Conservation (phyloP, 2,329 filamentous ascomycete species). For the Xylaria polymorpha region DNA sequence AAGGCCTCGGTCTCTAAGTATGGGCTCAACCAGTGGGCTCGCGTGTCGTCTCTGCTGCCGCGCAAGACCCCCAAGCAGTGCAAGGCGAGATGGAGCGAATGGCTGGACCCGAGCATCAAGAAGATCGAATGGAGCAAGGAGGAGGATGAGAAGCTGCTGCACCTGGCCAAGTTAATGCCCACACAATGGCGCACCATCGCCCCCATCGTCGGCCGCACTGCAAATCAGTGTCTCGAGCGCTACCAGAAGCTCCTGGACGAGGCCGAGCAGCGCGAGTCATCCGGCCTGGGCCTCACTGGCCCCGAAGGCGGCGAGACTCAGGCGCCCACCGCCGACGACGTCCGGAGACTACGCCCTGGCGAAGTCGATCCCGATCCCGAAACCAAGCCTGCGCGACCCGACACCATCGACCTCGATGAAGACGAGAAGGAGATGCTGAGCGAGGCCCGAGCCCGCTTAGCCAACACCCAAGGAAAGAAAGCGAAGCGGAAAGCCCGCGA, state of each 20-base stretch:
- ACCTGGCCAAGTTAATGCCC: slow-evolving; percentile 97
- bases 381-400: slow-evolving; percentile 92
- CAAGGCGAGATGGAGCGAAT: slow-evolving; percentile 98
- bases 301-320: slow-evolving; percentile 87
- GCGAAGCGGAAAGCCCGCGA: slow-evolving; percentile 97
- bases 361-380: slow-evolving; percentile 98
- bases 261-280: slow-evolving; percentile 87
- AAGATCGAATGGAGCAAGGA: slow-evolving; percentile 99
- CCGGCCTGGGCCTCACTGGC: slow-evolving; percentile 83
- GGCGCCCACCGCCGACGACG: slow-evolving; percentile 92
- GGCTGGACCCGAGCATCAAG: slow-evolving; percentile 96
- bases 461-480: slow-evolving; percentile 99
- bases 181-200: slow-evolving; percentile 99
- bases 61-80: slow-evolving; percentile 99
- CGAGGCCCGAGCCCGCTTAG: slow-evolving; percentile 93
- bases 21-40: slow-evolving; percentile 97
- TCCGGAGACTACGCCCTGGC: slow-evolving; percentile 86
- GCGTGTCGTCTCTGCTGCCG: slow-evolving; percentile 94
- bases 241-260: slow-evolving; percentile 98
- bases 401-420: slow-evolving; percentile 97
- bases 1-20: slow-evolving; percentile 96
- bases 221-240: slow-evolving; percentile 95
- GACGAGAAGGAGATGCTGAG: slow-evolving; percentile 99
- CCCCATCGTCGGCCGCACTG: slow-evolving; percentile 93
- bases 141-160: slow-evolving; percentile 96